Evolutionary conservation across 768 basidiomycete species (phyloP).

Genomic region (Crucibulum laeve): DNA sequence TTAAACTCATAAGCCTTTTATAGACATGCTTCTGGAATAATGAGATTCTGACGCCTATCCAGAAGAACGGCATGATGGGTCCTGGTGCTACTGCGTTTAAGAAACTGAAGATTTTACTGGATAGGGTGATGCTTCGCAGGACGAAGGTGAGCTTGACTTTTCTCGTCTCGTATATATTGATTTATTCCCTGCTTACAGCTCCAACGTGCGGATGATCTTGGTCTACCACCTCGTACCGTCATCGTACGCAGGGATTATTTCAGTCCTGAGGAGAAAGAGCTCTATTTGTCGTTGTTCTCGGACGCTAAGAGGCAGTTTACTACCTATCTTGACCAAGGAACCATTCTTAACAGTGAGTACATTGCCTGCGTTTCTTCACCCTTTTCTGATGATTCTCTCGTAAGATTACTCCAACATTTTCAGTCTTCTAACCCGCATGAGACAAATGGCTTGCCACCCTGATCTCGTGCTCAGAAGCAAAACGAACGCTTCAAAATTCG

Average conservation of each 20-base stretch:
- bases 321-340: constrained; percentile 89
- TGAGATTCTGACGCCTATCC: constrained; percentile 94
- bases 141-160: constrained; percentile 56
- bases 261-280: constrained; percentile 94
- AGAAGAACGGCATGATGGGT: constrained; percentile 80
- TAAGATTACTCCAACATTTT: constrained; percentile 91
- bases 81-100: constrained; percentile 84
- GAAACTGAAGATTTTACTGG: constrained; percentile 84
- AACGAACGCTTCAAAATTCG: constrained; percentile 63
- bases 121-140: constrained; percentile 92
- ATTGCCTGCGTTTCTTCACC: not conserved
- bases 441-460: constrained; percentile 93
- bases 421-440: constrained; percentile 90
- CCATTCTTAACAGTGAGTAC: constrained; percentile 83
- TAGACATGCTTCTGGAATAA: constrained; percentile 97
- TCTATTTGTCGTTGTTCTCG: constrained; percentile 87
- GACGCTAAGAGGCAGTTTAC: constrained; percentile 90
- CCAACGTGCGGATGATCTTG: constrained; percentile 94
- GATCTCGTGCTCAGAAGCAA: constrained; percentile 90
- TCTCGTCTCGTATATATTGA: not conserved
- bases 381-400: constrained; percentile 5
- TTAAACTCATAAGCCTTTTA: not conserved
- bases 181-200: constrained; percentile 40
- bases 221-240: constrained; percentile 88
- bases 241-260: constrained; percentile 88